Conservation (phyloP, 371 early-diverging fungal genomes). For the Sporodiniella umbellata region DNA sequence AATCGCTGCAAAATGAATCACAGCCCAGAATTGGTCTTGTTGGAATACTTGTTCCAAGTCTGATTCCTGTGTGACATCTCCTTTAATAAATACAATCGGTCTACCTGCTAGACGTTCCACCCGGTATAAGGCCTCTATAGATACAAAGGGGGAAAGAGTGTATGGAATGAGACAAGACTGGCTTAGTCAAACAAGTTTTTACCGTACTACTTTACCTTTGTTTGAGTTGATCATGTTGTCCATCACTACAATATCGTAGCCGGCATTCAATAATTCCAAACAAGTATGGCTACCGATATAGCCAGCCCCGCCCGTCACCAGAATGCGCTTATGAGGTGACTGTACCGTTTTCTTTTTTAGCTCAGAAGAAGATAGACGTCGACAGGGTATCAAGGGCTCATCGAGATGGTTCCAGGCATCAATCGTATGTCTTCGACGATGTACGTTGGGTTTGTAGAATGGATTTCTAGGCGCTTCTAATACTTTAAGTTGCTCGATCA, state of each 20-base stretch:
- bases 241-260: slow-evolving; percentile 74
- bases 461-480: slow-evolving; percentile 3
- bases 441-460: slow-evolving; percentile 3
- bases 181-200: no score
- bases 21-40: slow-evolving; percentile 66
- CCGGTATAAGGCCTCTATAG: slow-evolving; percentile 45
- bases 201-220: slow-evolving; percentile 34
- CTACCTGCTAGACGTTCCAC: slow-evolving; percentile 41
- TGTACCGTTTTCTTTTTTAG: slow-evolving; percentile 10
- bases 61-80: slow-evolving; percentile 35
- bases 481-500: slow-evolving; percentile 19
- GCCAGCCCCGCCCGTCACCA: slow-evolving; percentile 92
- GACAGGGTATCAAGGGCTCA: slow-evolving; percentile 11
- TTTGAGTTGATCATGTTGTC: slow-evolving; percentile 76
- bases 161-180: no score
- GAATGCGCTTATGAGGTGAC: slow-evolving; percentile 43
- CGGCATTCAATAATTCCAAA: slow-evolving; percentile 68
- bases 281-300: slow-evolving; percentile 92
- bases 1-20: slow-evolving; percentile 89
- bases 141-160: no score
- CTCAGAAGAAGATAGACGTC: slow-evolving; percentile 8
- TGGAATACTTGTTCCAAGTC: slow-evolving; percentile 63
- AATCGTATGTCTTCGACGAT: slow-evolving; percentile 18
- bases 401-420: slow-evolving; percentile 16
- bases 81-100: slow-evolving; percentile 39